phyloP scores from a whole-genome alignment of 768 basidiomycete genomes.

The Boletus tylopilopsis region DNA sequence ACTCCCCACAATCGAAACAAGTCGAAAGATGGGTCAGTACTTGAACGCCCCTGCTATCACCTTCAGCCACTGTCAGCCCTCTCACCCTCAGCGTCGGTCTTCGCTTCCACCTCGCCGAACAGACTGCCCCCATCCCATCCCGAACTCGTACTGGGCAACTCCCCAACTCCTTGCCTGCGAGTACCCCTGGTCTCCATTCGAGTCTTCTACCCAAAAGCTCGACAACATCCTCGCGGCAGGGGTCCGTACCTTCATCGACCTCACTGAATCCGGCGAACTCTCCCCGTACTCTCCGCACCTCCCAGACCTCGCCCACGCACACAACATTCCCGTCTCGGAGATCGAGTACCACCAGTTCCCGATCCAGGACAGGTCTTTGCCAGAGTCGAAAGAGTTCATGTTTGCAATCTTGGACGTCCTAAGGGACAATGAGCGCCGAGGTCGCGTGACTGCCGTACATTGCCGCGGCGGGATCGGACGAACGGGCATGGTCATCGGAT shows the following conservation, averaged over 20 bases:
- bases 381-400: constrained; percentile 56
- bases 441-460: constrained; percentile 67
- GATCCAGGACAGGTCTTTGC: constrained; percentile 68
- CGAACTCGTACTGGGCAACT: constrained; percentile 86
- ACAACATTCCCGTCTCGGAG: constrained; percentile 49
- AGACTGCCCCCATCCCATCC: constrained; percentile 52
- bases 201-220: constrained; percentile 57
- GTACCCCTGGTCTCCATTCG: constrained; percentile 70
- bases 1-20: constrained; percentile 5
- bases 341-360: constrained; percentile 80
- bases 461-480: constrained; percentile 78
- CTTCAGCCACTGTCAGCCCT: constrained; percentile 2
- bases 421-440: constrained; percentile 54
- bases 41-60: constrained; percentile 10
- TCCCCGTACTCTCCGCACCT: constrained; percentile 60
- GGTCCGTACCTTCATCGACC: constrained; percentile 78
- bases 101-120: constrained; percentile 16
- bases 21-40: constrained; percentile 4
- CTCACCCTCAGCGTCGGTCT: constrained; percentile 13
- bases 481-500: constrained; percentile 60
- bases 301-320: constrained; percentile 45
- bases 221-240: constrained; percentile 69
- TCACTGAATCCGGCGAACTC: constrained; percentile 79
- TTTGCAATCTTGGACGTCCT: constrained; percentile 56
- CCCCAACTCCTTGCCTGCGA: constrained; percentile 72